Percentiles rank a stretch among this genome's conserved stretches.
phyloP scores from a whole-genome alignment of 1,284 basidiomycete species.

The Ganoderma lucidum region DNA sequence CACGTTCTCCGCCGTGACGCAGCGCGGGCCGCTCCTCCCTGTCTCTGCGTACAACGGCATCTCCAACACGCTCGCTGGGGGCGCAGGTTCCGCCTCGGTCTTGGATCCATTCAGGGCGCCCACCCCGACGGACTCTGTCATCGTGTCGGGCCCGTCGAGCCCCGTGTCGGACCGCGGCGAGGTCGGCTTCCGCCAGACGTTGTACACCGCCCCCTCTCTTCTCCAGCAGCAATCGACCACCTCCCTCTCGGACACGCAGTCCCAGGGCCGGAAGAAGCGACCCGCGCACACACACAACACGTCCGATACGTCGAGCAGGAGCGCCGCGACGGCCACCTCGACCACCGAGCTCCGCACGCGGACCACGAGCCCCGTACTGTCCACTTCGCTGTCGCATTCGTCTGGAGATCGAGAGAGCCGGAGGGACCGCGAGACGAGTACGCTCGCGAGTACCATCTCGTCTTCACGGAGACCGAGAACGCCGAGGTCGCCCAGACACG shows the following conservation, averaged over 20 bases:
- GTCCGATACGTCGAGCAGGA: background rate
- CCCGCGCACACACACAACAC: constrained; percentile 6
- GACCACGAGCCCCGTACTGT: background rate
- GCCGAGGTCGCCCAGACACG: constrained; percentile 2
- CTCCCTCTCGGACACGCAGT: background rate
- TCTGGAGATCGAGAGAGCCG: background rate
- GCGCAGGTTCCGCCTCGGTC: too few species aligned
- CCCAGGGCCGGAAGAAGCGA: background rate
- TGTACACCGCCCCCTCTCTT: background rate
- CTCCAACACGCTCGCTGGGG: background rate
- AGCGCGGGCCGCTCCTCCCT: background rate
- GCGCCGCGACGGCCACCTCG: background rate
- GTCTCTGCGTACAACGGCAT: background rate
- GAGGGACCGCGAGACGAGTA: constrained; percentile 3
- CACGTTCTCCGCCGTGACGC: background rate
- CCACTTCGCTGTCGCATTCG: background rate
- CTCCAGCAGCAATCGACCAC: background rate
- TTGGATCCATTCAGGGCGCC: constrained; percentile 2
- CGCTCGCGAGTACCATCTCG: background rate
- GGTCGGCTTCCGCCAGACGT: background rate
- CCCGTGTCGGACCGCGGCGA: constrained; percentile 5
- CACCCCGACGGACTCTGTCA: constrained; percentile 5
- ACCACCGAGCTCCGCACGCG: background rate
- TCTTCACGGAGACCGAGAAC: background rate
- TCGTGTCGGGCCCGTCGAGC: constrained; percentile 8